phyloP scores from a whole-genome alignment of 345 rosid genomes.

The Durio zibethinus region DNA sequence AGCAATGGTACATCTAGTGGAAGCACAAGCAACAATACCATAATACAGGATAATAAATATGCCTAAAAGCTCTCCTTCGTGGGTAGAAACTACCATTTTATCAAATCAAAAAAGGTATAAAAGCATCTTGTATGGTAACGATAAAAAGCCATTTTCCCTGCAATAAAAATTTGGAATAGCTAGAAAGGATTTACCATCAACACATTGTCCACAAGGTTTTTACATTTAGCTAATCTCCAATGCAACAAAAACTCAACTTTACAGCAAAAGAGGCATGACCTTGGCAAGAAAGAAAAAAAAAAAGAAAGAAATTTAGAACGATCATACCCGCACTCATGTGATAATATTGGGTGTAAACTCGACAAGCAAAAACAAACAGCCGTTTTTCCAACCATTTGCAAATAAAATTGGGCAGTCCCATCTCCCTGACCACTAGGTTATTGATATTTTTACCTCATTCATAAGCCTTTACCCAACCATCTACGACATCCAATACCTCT shows the following conservation, averaged over 20 bases:
- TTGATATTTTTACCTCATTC: conserved; percentile 32
- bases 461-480: conserved; percentile 89
- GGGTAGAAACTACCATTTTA: not conserved
- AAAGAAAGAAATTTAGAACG: not conserved
- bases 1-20: not conserved
- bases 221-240: not conserved
- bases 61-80: not conserved
- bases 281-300: not conserved
- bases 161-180: not conserved
- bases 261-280: not conserved
- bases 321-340: not conserved
- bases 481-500: conserved; percentile 50
- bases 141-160: not conserved
- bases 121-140: not conserved
- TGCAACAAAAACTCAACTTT: conserved; percentile 1
- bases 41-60: not conserved
- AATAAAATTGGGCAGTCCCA: not conserved
- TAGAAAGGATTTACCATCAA: not conserved
- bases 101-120: not conserved
- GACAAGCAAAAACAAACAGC: not conserved
- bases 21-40: not conserved
- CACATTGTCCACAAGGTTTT: not conserved
- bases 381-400: not conserved
- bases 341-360: not conserved
- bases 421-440: not conserved